Evolutionary conservation across 2,329 filamentous ascomycete species (phyloP), one percentile per base, ranked within the genome.

Genomic region (Zymoseptoria tritici): DNA sequence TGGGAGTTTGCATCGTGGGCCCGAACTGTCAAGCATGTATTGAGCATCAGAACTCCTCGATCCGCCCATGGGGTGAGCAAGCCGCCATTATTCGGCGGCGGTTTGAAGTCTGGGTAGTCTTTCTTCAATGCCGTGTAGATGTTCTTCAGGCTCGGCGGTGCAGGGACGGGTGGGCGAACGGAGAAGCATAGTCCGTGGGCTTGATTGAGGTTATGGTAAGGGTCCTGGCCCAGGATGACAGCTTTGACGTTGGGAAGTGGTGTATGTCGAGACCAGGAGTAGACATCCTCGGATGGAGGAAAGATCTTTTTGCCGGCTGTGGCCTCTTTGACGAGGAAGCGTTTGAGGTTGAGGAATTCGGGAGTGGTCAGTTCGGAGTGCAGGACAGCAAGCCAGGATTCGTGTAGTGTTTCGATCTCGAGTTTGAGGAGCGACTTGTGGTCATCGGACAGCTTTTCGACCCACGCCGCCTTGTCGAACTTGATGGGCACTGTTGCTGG

Each of bases 131-230:
- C 88, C 51, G 82, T 91, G 80, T 95, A 99, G 78, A 99, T 97
- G 77, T 99, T 99, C 68, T 85, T 85, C 16, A 99, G 85, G 0
- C 91, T 96, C 0, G 93, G 92, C 0, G 94, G 94, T 1, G 93
- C 91, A 3, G 85, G 84, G 0, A 91, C 96, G 0, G 94, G 94
- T 2, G 93, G 87, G 9, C 90, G 89, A 58, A 97, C 92, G 54
- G 91, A 96, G 81, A 99, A 99, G 73, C 90, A 93, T 60, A 99
- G 86, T 51, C 94, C 94, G 75, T 97, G 94, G 55, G 94, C 94
- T 80, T 99, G 94, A 75, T 95, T 95, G 73, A 85, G 75, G 74
- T 96, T 96, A 79, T 99, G 94, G 75, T 99, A 99, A 2, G 94
- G 94, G 73, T 99, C 94, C 78, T 99, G 94, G 65, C 94, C 94